A percentile compares a stretch with the other conserved stretches of the same genome.
phyloP scores from a whole-genome alignment of 2,329 filamentous ascomycete genomes.

The Cadophora luteo-olivacea region DNA sequence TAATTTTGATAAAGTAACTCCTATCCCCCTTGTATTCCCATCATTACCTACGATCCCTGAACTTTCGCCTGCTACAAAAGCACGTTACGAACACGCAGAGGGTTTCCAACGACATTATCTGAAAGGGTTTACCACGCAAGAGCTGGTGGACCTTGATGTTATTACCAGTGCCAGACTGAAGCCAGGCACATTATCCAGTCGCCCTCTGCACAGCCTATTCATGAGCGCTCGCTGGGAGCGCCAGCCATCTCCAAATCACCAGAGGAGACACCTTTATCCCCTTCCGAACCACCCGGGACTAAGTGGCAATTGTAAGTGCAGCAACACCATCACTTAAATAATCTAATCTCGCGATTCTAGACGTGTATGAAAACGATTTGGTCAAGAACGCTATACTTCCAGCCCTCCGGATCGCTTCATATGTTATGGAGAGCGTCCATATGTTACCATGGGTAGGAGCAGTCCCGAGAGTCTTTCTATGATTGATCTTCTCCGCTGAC shows the following conservation, averaged over 20 bases:
- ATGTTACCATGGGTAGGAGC: slow-evolving; percentile 3
- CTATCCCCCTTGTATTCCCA: not conserved
- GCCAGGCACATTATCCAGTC: not conserved
- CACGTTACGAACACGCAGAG: not conserved
- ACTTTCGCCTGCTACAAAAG: not conserved
- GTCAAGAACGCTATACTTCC: not conserved
- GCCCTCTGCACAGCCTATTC: not conserved
- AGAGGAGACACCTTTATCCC: not conserved
- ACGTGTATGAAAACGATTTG: not conserved
- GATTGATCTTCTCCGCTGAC: not conserved
- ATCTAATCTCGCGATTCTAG: not conserved
- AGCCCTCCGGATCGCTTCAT: not conserved
- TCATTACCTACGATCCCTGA: not conserved
- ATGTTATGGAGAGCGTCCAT: not conserved
- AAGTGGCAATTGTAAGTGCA: not conserved
- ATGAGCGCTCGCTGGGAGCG: not conserved
- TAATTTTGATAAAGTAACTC: not conserved
- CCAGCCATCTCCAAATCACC: not conserved
- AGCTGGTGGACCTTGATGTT: slow-evolving; percentile 2
- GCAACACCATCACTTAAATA: not conserved
- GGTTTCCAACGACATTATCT: not conserved
- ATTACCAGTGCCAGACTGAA: not conserved
- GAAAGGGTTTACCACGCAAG: not conserved
- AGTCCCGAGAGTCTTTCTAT: too few relatives aligned
- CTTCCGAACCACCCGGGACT: not conserved